phyloP scores from a whole-genome alignment of 1,139 yeast genomes.

The Pneumocystis murina region DNA sequence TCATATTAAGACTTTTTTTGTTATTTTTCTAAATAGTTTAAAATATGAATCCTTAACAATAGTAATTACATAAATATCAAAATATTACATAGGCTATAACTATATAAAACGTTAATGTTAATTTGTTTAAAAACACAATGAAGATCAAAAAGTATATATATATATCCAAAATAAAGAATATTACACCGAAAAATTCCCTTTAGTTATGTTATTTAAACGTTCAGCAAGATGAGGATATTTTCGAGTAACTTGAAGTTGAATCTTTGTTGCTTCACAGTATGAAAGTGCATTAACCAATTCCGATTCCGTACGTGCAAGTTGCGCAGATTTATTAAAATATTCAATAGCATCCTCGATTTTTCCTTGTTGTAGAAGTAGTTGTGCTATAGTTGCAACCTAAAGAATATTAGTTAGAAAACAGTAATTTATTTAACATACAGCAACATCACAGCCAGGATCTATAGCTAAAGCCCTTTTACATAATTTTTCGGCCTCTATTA shows the following conservation, averaged over 20 bases:
- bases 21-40: too few relatives aligned
- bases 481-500: constrained; percentile 47
- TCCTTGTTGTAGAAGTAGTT: constrained; percentile 71
- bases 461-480: constrained; percentile 58
- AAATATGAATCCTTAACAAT: too few relatives aligned
- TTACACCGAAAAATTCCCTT: neutral
- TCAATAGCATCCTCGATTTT: constrained; percentile 67
- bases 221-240: constrained; percentile 1
- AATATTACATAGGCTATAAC: neutral
- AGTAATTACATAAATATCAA: too few relatives aligned
- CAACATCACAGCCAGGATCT: neutral
- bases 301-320: constrained; percentile 64
- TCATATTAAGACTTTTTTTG: too few relatives aligned
- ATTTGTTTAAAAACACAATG: neutral
- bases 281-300: constrained; percentile 88
- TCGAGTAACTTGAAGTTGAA: neutral
- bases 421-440: neutral
- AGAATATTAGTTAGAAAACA: constrained; percentile 73
- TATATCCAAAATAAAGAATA: neutral
- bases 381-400: constrained; percentile 82
- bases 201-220: neutral
- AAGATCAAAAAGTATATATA: neutral
- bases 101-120: neutral
- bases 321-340: constrained; percentile 69
- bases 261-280: constrained; percentile 43